Base-by-base conservation (phyloP, 768 basidiomycete species). In the Lactarius sanguifluus region DNA sequence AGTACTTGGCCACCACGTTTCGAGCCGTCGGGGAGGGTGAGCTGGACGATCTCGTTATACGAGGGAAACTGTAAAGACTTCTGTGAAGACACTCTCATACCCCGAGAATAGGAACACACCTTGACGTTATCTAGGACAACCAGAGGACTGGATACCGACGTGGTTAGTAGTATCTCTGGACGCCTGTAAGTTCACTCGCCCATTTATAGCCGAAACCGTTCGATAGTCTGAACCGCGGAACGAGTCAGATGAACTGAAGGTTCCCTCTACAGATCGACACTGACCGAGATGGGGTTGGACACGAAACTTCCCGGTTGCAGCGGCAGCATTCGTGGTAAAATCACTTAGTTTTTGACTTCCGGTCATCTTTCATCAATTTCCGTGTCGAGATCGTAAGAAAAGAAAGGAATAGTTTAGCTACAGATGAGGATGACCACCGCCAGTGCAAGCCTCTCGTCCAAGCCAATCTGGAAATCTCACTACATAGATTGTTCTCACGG, bases 111-210 rank as follows among this genome's bases (percentile, higher is more conserved):
- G 64, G 8, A 28, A 50, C 47, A 58, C 73, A 92, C 95, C 83
- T 96, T 97, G 85, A 99, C 96, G 76, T 98, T 98, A 80, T 99
- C 96, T 70, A 99, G 81, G 16, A 99, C 89, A 65, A 99, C 97
- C 61, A 99, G 83, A 55, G 96, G 97, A 55, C 96, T 96, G 72
- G 20, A 66, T n/a, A 52, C 40, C n/a, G 50, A 64, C 25, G 57
- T 34, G 40, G 56, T 68, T 62, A 70, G 63, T 56, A 61, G 18
- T 15, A 25, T 3, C 6, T 13, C 23, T n/a, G 25, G 13, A 38
- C n/a, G 30, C 30, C 40, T 28, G 59, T 32, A 45, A 57, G 57
- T 57, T 38, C 34, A 77, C 86, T 79, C 74, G 92, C 95, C 96
- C 97, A 74, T 98, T 98, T 79, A 98, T 91, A 68, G 95, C 96